Conservation (phyloP, 257 asterid genomes). For the Solanum habrochaites region DNA sequence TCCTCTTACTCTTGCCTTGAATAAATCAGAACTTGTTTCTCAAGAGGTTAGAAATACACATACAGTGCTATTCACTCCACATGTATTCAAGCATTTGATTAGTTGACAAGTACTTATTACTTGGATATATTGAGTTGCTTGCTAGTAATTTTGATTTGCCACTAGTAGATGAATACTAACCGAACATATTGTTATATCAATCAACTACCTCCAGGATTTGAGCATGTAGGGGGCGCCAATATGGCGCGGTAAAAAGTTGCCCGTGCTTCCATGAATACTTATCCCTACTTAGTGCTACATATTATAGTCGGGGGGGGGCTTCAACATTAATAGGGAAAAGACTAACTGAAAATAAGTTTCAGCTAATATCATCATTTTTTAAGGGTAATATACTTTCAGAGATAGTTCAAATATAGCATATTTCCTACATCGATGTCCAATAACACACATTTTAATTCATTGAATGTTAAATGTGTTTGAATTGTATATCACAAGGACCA, state of each 20-base stretch:
- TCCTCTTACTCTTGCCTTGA: conserved; percentile 73
- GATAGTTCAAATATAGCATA: neutral
- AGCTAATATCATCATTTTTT: neutral
- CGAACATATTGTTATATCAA: neutral
- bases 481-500: neutral
- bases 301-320: neutral
- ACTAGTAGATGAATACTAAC: neutral
- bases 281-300: neutral
- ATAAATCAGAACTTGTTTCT: conserved; percentile 70
- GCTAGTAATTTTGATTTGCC: neutral
- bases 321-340: neutral
- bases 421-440: neutral
- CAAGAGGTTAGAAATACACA: conserved; percentile 30
- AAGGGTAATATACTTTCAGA: neutral
- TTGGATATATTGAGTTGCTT: neutral
- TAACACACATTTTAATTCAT: neutral
- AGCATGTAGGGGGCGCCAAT: neutral
- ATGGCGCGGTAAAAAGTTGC: neutral
- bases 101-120: neutral
- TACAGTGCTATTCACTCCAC: neutral
- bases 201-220: neutral
- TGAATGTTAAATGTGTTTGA: neutral
- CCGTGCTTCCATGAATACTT: neutral
- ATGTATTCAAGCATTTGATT: neutral
- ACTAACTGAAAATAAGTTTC: neutral